A percentile compares a stretch with the other conserved stretches of the same genome.
phyloP scores from a whole-genome alignment of 192 early-diverging fungal genomes.

The Linnemannia exigua region DNA sequence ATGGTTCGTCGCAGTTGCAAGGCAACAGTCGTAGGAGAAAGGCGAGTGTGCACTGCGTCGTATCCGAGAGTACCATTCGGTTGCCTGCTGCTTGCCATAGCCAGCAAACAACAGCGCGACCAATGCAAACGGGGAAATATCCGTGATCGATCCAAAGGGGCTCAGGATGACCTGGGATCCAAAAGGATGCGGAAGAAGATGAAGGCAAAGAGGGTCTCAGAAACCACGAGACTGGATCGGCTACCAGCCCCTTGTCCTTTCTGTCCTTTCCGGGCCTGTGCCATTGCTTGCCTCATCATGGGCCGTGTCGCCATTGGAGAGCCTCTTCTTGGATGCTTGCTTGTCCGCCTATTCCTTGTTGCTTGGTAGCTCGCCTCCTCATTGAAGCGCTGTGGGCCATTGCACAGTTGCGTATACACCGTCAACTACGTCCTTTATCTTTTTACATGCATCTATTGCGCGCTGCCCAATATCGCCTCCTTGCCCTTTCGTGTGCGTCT shows the following conservation, averaged over 20 bases:
- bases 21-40: too few species aligned
- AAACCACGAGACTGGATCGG: not conserved
- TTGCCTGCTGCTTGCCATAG: not conserved
- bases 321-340: too few species aligned
- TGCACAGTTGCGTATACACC: too few species aligned
- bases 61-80: too few species aligned
- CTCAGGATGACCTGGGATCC: not conserved
- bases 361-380: too few species aligned
- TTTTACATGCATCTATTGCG: not conserved
- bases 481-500: not conserved
- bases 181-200: not conserved
- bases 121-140: not conserved
- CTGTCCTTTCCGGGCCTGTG: too few species aligned
- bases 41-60: too few species aligned
- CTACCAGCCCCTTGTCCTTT: not conserved
- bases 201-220: not conserved
- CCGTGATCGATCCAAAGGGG: not conserved
- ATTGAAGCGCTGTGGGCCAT: too few species aligned
- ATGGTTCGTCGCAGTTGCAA: too few species aligned
- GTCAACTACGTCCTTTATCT: too few species aligned
- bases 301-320: too few species aligned
- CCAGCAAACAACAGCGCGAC: not conserved
- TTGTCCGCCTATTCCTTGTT: too few species aligned
- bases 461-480: not conserved
- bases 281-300: not conserved